phyloP scores from a whole-genome alignment of 306 rosid species.

The Vachellia pachyceras region DNA sequence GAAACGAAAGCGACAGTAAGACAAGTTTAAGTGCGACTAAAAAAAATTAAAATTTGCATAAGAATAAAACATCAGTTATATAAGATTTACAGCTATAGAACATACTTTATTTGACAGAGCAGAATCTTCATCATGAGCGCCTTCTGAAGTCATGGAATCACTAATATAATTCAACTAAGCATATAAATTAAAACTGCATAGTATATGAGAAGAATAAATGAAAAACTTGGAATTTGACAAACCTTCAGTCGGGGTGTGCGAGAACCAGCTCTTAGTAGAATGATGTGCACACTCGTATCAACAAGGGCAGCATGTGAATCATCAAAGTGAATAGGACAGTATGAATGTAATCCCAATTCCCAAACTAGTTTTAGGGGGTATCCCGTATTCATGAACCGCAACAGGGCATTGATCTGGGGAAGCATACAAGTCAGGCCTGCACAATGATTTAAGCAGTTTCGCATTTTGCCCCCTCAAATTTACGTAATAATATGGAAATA shows the following conservation, averaged over 20 bases:
- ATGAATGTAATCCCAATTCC: slow-evolving; percentile 97
- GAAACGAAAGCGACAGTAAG: neutral
- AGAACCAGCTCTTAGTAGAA: slow-evolving; percentile 67
- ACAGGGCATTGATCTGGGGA: slow-evolving; percentile 65
- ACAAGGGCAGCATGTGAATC: slow-evolving; percentile 85
- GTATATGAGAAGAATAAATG: slow-evolving; percentile 23
- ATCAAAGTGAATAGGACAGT: slow-evolving; percentile 91
- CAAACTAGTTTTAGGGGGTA: slow-evolving; percentile 86
- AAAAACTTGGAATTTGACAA: slow-evolving; percentile 53
- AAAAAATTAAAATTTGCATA: neutral
- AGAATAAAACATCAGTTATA: slow-evolving; percentile 6
- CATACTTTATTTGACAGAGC: slow-evolving; percentile 66
- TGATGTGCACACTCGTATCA: slow-evolving; percentile 82
- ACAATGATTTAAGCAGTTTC: slow-evolving; percentile 39
- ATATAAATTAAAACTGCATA: slow-evolving; percentile 38
- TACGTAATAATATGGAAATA: slow-evolving; percentile 1
- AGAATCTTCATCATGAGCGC: slow-evolving; percentile 51
- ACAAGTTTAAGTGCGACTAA: neutral
- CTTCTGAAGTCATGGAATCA: slow-evolving; percentile 54
- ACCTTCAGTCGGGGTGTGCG: slow-evolving; percentile 62
- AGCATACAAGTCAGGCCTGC: slow-evolving; percentile 69
- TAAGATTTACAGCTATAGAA: slow-evolving; percentile 17
- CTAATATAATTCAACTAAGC: slow-evolving; percentile 56
- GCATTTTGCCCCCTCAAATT: neutral
- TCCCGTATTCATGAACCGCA: slow-evolving; percentile 83